Evolutionary conservation across 192 early-diverging fungal genomes (phyloP).

Genomic region (Coemansia sp.): DNA sequence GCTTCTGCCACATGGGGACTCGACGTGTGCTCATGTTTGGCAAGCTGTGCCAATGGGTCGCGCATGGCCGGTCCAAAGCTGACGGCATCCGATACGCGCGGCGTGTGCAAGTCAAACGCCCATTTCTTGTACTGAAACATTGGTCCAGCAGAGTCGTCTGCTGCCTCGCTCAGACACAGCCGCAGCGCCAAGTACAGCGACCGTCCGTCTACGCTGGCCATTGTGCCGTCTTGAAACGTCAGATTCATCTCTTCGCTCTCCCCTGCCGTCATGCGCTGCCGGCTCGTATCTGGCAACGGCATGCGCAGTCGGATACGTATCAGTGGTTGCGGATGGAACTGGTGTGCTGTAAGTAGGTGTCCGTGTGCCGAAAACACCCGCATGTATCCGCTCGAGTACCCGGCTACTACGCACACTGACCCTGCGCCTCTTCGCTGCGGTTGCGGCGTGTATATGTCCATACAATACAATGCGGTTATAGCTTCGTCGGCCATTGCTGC

Average conservation of each 20-base stretch:
- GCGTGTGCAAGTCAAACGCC: conserved; percentile 34
- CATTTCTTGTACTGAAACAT: conserved; percentile 52
- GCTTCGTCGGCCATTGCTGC: conserved; percentile 23
- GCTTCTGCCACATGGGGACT: conserved; percentile 30
- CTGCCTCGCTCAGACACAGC: conserved; percentile 39
- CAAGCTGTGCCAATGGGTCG: conserved; percentile 32
- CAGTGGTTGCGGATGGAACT: conserved; percentile 32
- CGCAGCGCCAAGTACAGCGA: conserved; percentile 46
- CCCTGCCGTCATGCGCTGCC: background rate
- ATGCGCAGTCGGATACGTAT: conserved; percentile 38
- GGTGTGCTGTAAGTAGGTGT: conserved; percentile 40
- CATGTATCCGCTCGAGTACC: conserved; percentile 42
- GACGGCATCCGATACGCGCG: conserved; percentile 34
- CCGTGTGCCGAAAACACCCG: conserved; percentile 44
- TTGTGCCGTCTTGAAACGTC: conserved; percentile 39
- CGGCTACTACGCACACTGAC: conserved; percentile 42
- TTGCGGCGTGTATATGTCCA: conserved; percentile 26
- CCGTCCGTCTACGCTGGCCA: conserved; percentile 42
- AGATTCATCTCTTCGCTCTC: conserved; percentile 42
- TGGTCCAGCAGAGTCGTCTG: conserved; percentile 21
- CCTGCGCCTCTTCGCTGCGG: background rate
- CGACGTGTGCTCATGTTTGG: conserved; percentile 31
- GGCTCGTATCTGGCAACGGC: conserved; percentile 14
- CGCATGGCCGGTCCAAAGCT: conserved; percentile 36
- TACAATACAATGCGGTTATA: conserved; percentile 39